These are phyloP conservation scores for Lepidium campestre DNA, from an alignment of 441 rosid genomes.

Conservation along the genomic window DNA sequence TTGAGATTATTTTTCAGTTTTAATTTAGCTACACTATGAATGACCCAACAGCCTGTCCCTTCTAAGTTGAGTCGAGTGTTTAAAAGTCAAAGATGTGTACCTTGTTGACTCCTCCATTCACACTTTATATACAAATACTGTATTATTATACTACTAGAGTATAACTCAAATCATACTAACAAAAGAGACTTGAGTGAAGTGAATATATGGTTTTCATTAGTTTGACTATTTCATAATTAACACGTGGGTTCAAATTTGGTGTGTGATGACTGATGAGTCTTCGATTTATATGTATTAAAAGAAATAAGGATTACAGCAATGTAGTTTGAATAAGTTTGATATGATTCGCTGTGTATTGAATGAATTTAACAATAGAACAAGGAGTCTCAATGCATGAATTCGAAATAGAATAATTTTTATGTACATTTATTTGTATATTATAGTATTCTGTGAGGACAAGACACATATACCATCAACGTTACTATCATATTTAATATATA, in stretches of 20 bases:
- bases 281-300: background rate
- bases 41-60: slow-evolving; percentile 15
- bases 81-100: slow-evolving; percentile 15
- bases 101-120: slow-evolving; percentile 9
- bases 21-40: background rate
- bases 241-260: background rate
- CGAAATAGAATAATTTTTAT: background rate
- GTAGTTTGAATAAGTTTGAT: background rate
- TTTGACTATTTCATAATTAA: background rate
- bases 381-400: background rate
- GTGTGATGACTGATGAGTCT: background rate
- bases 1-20: background rate
- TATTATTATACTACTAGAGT: background rate
- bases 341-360: background rate
- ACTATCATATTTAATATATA: background rate
- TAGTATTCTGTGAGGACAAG: background rate
- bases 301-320: background rate
- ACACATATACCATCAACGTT: background rate
- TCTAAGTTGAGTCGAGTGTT: background rate
- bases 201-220: background rate
- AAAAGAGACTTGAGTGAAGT: background rate
- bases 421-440: background rate
- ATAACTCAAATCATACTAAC: background rate
- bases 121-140: background rate
- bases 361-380: background rate